phyloP scores from a whole-genome alignment of 2,329 filamentous ascomycete genomes.

The Neofusicoccum laricinum region DNA sequence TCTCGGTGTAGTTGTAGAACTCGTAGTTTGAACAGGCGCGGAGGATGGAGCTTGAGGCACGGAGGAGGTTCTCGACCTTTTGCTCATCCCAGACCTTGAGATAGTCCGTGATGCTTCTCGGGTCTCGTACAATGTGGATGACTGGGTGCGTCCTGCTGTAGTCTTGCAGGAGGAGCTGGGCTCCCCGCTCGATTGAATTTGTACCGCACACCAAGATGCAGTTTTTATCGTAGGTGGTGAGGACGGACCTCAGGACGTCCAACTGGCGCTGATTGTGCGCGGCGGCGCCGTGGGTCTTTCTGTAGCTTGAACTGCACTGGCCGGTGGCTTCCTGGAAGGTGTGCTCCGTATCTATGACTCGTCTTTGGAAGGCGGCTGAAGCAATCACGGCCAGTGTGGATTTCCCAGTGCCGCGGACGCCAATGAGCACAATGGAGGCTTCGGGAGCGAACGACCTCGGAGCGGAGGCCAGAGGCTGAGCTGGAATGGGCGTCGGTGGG shows the following conservation, averaged over 20 bases:
- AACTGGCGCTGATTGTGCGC: constrained; percentile 64
- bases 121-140: constrained; percentile 66
- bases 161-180: constrained; percentile 59
- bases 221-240: constrained; percentile 58
- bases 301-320: constrained; percentile 60
- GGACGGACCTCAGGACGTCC: constrained; percentile 58
- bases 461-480: constrained; percentile 15
- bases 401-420: constrained; percentile 72
- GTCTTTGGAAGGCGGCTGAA: constrained; percentile 65
- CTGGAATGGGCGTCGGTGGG: not conserved
- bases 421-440: constrained; percentile 70
- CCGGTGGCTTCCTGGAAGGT: constrained; percentile 65
- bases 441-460: constrained; percentile 52
- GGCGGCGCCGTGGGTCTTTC: constrained; percentile 58
- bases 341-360: constrained; percentile 66
- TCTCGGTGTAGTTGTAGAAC: constrained; percentile 59
- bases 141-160: constrained; percentile 66
- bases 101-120: constrained; percentile 62
- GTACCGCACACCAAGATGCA: constrained; percentile 70
- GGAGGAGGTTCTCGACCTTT: constrained; percentile 58
- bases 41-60: constrained; percentile 57
- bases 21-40: constrained; percentile 69
- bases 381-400: constrained; percentile 74
- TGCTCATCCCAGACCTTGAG: constrained; percentile 53
- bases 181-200: constrained; percentile 64